These are phyloP conservation scores for Cucurbita maxima DNA, from an alignment of 306 rosid genomes.

Conservation along the genomic window DNA sequence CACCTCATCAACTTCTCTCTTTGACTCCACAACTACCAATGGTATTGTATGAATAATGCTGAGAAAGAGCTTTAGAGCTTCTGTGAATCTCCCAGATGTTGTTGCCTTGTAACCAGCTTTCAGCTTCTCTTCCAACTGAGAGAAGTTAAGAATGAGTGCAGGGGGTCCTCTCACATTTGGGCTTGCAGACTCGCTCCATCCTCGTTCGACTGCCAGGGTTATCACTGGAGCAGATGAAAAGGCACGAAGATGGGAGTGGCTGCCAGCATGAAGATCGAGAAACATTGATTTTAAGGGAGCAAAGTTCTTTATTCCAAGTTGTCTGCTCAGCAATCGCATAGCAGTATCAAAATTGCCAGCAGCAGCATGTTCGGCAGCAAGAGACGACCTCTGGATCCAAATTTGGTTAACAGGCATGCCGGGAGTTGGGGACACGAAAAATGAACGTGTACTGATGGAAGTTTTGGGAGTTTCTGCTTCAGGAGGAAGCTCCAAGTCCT, in stretches of 20 bases:
- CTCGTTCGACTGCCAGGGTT: conserved; percentile 70
- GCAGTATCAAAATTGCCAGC: conserved; percentile 92
- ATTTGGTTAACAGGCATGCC: conserved; percentile 89
- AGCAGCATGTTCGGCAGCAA: conserved; percentile 94
- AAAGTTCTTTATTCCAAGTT: conserved; percentile 78
- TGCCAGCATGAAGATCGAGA: conserved; percentile 65
- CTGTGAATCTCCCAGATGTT: conserved; percentile 62
- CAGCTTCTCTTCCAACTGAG: conserved; percentile 77
- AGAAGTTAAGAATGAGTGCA: conserved; percentile 51
- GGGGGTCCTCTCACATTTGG: conserved; percentile 77
- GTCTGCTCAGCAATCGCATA: conserved; percentile 74
- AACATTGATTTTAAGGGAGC: conserved; percentile 58
- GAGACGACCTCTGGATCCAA: conserved; percentile 81
- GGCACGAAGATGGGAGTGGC: conserved; percentile 65
- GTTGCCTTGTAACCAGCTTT: conserved; percentile 82
- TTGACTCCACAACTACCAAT: conserved; percentile 66
- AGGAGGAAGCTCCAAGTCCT: conserved; percentile 75
- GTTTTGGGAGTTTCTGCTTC: conserved; percentile 72
- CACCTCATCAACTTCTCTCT: conserved; percentile 91
- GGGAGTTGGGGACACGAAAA: conserved; percentile 70
- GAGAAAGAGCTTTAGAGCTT: conserved; percentile 49
- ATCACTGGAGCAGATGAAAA: conserved; percentile 66
- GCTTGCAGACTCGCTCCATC: conserved; percentile 68
- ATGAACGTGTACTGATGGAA: conserved; percentile 35
- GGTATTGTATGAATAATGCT: conserved; percentile 75